Base-by-base conservation (phyloP, 2,329 filamentous ascomycete species). In the Alternaria alternata region DNA sequence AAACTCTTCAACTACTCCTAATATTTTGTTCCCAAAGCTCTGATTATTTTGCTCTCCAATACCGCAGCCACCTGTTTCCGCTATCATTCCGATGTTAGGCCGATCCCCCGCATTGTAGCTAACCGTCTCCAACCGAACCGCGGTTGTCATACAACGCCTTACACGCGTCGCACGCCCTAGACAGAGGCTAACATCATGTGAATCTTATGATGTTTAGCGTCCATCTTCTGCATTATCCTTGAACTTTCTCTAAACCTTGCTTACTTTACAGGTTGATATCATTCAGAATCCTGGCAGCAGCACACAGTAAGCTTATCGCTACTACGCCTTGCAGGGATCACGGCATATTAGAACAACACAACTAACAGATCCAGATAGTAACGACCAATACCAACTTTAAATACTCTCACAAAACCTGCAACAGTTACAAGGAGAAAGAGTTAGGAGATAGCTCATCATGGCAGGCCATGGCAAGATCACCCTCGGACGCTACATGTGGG, bases 401-500 rank as follows among this genome's bases (percentile, higher is more conserved):
- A 39, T 32, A 30, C 2, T 49, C 7, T 9, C 14, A n/a, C 12
- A 3, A 39, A n/a, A 43, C 18, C 9, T 46, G 5, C n/a, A 44
- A 51, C 7, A n/a, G 8, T 20, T 4, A 5, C 20, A 44, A 26
- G 14, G 6, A 47, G 52, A 8, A 51, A 57, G 20, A 41, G 20
- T 16, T 9, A 20, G 9, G 14, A 20, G 16, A 22, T 7, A 48
- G 22, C 32, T 12, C 47, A 39, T 26, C 48, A 61, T 61, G 58
- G 58, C 51, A 43, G 38, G 18, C 6, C 55, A 26, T 26, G 38
- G 32, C 30, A 79, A 78, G 34, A 77, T 81, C 34, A 74, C 78
- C 2, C 77, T 82, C 9, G 80, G 79, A 5, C 71, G 69, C 20
- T 82, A 81, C 61, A 75, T 82, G 64, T 82, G 79, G 79, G 72